Conservation (phyloP, 352 stramenopile genomes). For the Pythium chondricola region DNA sequence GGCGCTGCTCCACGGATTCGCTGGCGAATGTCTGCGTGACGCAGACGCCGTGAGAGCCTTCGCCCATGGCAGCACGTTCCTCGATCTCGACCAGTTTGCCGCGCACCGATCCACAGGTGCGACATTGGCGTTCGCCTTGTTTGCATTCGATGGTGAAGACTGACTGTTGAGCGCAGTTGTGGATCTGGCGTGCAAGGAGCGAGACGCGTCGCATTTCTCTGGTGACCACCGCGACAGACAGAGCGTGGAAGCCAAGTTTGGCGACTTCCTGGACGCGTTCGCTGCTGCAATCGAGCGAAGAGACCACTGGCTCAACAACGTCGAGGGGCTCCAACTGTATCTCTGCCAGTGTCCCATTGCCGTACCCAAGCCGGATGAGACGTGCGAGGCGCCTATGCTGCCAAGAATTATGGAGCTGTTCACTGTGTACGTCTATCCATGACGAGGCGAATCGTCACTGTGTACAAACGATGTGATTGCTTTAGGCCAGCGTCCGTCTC, state of each 20-base stretch:
- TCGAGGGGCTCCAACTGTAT: constrained; percentile 78
- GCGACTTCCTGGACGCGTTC: constrained; percentile 77
- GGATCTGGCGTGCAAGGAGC: constrained; percentile 69
- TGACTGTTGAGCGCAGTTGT: constrained; percentile 35
- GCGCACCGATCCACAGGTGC: constrained; percentile 19
- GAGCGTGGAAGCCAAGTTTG: constrained; percentile 74
- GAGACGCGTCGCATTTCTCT: constrained; percentile 36
- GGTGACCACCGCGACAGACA: constrained; percentile 54
- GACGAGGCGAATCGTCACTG: too few species aligned
- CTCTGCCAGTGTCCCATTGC: constrained; percentile 76
- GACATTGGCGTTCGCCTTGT: neutral
- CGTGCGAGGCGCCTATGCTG: constrained; percentile 32
- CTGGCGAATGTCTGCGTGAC: constrained; percentile 13
- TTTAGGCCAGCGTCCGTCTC: constrained; percentile 38
- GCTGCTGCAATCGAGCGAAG: constrained; percentile 28
- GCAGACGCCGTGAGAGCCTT: too few species aligned
- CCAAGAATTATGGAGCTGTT: constrained; percentile 55
- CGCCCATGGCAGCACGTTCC: neutral
- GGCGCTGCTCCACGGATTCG: constrained; percentile 8
- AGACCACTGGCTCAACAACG: constrained; percentile 59
- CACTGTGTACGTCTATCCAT: constrained; percentile 31
- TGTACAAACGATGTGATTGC: neutral
- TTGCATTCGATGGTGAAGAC: neutral
- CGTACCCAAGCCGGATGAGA: constrained; percentile 40
- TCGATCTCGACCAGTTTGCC: neutral